These are phyloP conservation scores for Ustilago shanxiensis DNA, from an alignment of 1,284 basidiomycete genomes.

Conservation along the genomic window DNA sequence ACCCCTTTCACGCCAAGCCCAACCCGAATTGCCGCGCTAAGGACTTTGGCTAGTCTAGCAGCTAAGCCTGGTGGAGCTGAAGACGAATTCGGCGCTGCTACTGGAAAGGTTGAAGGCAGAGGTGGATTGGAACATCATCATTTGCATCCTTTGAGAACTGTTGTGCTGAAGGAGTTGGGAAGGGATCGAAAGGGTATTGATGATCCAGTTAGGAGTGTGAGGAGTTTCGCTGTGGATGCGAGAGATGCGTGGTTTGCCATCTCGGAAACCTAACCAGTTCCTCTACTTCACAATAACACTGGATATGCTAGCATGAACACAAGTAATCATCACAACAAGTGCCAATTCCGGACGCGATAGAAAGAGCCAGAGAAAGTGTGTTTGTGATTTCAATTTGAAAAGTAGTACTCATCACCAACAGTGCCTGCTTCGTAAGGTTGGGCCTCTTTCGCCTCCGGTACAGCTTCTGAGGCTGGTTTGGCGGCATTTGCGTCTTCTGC, in stretches of 20 bases:
- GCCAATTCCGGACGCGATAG: not conserved
- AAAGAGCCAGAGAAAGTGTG: not conserved
- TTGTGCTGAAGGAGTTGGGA: conserved; percentile 81
- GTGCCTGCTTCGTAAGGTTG: conserved; percentile 5
- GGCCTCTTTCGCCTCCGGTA: not conserved
- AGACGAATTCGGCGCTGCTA: conserved; percentile 76
- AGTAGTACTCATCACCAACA: conserved; percentile 37
- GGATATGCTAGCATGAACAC: too few relatives aligned
- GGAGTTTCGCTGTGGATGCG: conserved; percentile 61
- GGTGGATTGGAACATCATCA: conserved; percentile 35
- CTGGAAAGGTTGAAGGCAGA: not conserved
- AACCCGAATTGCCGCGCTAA: conserved; percentile 81
- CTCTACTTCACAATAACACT: too few relatives aligned
- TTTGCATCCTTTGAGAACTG: conserved; percentile 23
- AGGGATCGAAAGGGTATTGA: conserved; percentile 53
- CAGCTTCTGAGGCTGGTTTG: not conserved
- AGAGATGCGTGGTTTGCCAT: conserved; percentile 59
- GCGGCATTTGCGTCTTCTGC: not conserved
- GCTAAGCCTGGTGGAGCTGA: conserved; percentile 83
- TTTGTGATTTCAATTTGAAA: conserved; percentile 19
- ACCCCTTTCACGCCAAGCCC: conserved; percentile 71
- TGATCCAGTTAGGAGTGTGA: conserved; percentile 54
- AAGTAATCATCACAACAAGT: not conserved
- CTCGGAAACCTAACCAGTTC: conserved; percentile 19
- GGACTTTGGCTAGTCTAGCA: conserved; percentile 81